Conservation (phyloP, 495 filamentous ascomycete genomes). For the Penicillium turbatum region DNA sequence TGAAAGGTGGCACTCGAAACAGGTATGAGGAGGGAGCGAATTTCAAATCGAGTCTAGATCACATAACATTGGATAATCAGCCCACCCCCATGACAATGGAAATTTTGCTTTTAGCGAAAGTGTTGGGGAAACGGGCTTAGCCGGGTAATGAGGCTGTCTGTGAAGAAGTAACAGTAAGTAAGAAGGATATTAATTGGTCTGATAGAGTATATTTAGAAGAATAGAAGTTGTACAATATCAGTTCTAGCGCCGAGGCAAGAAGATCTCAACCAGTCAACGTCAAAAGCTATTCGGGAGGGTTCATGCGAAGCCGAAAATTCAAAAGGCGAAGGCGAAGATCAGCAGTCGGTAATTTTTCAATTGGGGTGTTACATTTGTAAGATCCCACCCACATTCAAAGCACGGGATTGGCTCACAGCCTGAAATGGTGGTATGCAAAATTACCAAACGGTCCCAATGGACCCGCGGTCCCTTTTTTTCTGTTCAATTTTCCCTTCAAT, state of each 20-base stretch:
- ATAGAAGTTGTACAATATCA: too few species aligned
- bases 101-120: background rate
- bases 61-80: background rate
- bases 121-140: background rate
- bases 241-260: too few species aligned
- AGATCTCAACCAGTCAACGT: too few species aligned
- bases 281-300: background rate
- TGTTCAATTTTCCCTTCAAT: background rate
- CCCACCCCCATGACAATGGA: background rate
- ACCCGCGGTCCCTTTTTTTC: slow-evolving; percentile 1
- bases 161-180: slow-evolving; percentile 9
- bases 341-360: slow-evolving; percentile 2
- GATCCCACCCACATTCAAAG: background rate
- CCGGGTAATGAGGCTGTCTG: background rate
- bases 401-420: background rate
- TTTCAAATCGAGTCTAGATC: background rate
- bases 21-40: background rate
- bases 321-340: background rate
- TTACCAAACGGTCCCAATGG: background rate
- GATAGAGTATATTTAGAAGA: background rate
- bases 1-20: slow-evolving; percentile 1
- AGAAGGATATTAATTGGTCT: background rate
- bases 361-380: background rate
- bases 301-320: slow-evolving; percentile 4
- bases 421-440: slow-evolving; percentile 5